A percentile compares a stretch with the other conserved stretches of the same genome.
Conservation (phyloP, 2,329 filamentous ascomycete species). For the Scytalidium sp. region DNA sequence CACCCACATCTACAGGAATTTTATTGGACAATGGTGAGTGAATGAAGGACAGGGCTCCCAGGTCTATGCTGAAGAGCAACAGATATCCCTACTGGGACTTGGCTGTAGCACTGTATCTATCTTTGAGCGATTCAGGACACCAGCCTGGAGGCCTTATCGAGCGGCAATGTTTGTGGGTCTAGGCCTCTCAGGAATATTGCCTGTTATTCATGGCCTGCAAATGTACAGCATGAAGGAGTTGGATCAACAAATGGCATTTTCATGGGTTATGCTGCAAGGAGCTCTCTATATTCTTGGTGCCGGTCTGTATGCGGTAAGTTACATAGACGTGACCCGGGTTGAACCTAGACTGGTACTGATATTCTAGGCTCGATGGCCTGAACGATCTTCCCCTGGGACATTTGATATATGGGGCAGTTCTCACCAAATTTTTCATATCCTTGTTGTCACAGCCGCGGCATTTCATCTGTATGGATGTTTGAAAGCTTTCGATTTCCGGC, state of each 20-base stretch:
- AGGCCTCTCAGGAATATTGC: conserved; percentile 79
- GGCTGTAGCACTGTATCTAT: conserved; percentile 76
- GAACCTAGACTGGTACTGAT: conserved; percentile 10
- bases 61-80: neutral
- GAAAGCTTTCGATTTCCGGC: conserved; percentile 83
- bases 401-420: conserved; percentile 93
- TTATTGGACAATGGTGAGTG: conserved; percentile 73
- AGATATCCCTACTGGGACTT: conserved; percentile 78
- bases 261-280: conserved; percentile 78
- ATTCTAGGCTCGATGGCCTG: conserved; percentile 70
- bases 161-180: conserved; percentile 87
- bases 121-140: conserved; percentile 79
- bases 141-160: conserved; percentile 79
- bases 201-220: conserved; percentile 72
- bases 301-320: conserved; percentile 74
- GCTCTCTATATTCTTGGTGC: conserved; percentile 83
- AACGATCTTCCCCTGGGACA: conserved; percentile 70
- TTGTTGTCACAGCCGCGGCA: conserved; percentile 79
- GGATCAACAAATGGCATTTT: conserved; percentile 71
- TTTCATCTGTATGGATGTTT: conserved; percentile 79
- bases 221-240: conserved; percentile 67
- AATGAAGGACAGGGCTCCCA: too few relatives aligned
- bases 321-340: neutral
- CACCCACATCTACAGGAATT: conserved; percentile 59
- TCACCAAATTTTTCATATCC: conserved; percentile 93